Evolutionary conservation across 208 protist species (phyloP).

Genomic region (Wallacemonas collosoma): DNA sequence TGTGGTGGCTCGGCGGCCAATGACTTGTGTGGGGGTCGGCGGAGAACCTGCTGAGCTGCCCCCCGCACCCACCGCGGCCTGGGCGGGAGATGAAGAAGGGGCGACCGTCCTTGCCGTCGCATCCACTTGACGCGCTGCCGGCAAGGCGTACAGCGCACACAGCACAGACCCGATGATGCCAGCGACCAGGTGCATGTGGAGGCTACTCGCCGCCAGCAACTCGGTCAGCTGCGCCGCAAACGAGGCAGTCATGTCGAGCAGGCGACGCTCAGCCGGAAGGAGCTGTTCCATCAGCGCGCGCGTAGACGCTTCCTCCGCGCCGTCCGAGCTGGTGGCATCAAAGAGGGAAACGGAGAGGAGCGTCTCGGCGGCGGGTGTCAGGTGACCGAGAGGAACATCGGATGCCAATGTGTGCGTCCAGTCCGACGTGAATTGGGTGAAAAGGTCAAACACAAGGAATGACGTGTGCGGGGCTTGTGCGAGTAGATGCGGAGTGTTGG

Average conservation of each 20-base stretch:
- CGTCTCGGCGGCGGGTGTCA: not conserved
- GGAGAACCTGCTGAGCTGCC: not conserved
- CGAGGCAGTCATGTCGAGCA: conserved; percentile 25
- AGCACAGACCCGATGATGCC: conserved; percentile 50
- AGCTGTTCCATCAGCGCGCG: not conserved
- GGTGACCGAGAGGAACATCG: not conserved
- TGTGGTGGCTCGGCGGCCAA: conserved; percentile 9
- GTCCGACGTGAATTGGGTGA: conserved; percentile 25
- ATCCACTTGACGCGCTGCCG: conserved; percentile 18
- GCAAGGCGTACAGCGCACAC: conserved; percentile 50
- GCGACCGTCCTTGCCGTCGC: not conserved
- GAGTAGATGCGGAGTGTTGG: conserved; percentile 57
- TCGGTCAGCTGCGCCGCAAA: conserved; percentile 35
- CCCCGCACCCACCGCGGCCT: too few species aligned
- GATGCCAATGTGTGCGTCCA: conserved; percentile 10
- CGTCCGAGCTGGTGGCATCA: not conserved
- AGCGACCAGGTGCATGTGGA: conserved; percentile 53
- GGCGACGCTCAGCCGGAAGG: not conserved
- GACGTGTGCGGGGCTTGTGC: conserved; percentile 60
- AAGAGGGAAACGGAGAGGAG: conserved; percentile 5
- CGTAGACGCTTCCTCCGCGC: too few species aligned
- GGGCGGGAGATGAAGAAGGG: not conserved
- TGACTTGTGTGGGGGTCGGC: conserved; percentile 7
- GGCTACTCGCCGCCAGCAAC: conserved; percentile 46
- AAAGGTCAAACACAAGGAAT: conserved; percentile 30